phyloP scores from a whole-genome alignment of 441 rosid genomes.

The Erodium trifolium region DNA sequence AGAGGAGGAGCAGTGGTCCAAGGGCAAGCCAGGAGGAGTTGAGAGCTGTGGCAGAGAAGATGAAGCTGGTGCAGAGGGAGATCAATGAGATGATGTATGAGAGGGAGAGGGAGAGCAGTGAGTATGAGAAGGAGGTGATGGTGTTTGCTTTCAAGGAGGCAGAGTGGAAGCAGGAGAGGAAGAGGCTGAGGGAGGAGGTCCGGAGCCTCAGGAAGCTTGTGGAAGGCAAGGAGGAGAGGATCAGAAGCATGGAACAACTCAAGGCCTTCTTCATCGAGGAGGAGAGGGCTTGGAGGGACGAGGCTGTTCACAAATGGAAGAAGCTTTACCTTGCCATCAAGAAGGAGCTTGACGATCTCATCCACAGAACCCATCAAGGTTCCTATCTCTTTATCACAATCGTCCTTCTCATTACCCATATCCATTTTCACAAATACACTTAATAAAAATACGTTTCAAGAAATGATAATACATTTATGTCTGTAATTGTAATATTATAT shows the following conservation, averaged over 20 bases:
- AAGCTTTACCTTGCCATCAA: conserved; percentile 70
- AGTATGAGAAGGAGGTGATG: conserved; percentile 14
- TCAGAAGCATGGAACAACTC: not conserved
- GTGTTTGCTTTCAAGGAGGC: conserved; percentile 45
- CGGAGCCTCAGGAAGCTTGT: conserved; percentile 39
- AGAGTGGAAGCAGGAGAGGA: conserved; percentile 67
- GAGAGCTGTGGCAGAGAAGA: conserved; percentile 27
- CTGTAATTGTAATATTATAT: no score
- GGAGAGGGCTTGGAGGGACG: conserved; percentile 62
- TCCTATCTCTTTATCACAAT: not conserved
- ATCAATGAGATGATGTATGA: conserved; percentile 31
- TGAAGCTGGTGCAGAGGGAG: conserved; percentile 42
- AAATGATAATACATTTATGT: no score
- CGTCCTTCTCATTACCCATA: not conserved
- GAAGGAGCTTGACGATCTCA: conserved; percentile 74
- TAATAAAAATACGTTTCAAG: no score
- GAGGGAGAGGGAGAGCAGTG: conserved; percentile 39
- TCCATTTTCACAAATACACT: no score
- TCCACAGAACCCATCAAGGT: conserved; percentile 48
- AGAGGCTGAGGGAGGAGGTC: conserved; percentile 56
- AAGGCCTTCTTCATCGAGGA: conserved; percentile 13
- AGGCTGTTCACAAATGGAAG: conserved; percentile 77
- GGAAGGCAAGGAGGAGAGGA: conserved; percentile 43
- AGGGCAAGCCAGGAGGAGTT: conserved; percentile 16
- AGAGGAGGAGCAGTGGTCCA: conserved; percentile 10